Conservation (phyloP, 192 early-diverging fungal species). For the Coemansia sp. region DNA sequence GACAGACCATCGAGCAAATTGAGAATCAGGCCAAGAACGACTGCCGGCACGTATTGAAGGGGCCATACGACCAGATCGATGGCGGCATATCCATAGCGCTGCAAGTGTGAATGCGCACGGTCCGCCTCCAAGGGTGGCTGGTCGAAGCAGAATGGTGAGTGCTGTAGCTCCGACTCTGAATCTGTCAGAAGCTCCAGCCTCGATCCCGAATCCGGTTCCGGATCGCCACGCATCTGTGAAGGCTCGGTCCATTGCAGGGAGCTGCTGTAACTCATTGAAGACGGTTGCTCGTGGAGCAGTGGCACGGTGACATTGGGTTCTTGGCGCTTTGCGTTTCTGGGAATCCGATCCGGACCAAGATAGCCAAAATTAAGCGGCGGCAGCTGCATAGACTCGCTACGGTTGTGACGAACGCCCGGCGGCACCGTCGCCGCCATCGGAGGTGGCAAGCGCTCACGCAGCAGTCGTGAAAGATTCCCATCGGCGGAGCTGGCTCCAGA, state of each 20-base stretch:
- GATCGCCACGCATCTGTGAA: slow-evolving; percentile 16
- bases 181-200: slow-evolving; percentile 13
- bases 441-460: slow-evolving; percentile 33
- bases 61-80: slow-evolving; percentile 51
- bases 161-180: background rate
- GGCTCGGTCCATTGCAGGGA: background rate
- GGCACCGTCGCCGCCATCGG: background rate
- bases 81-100: slow-evolving; percentile 26
- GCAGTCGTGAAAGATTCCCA: slow-evolving; percentile 45
- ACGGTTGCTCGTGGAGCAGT: background rate
- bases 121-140: slow-evolving; percentile 16
- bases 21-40: slow-evolving; percentile 84
- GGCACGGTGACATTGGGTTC: slow-evolving; percentile 5
- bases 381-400: slow-evolving; percentile 8
- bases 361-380: slow-evolving; percentile 40
- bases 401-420: background rate
- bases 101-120: slow-evolving; percentile 16
- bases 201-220: background rate
- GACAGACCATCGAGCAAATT: slow-evolving; percentile 93
- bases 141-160: slow-evolving; percentile 2
- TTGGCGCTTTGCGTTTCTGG: slow-evolving; percentile 42
- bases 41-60: slow-evolving; percentile 80
- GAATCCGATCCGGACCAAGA: slow-evolving; percentile 33
- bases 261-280: slow-evolving; percentile 19
- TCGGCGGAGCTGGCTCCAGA: slow-evolving; percentile 19